A percentile compares a stretch with the other conserved stretches of the same genome.
phyloP scores from a whole-genome alignment of 164 flowering plant species.

The Chimonanthus salicifolius region DNA sequence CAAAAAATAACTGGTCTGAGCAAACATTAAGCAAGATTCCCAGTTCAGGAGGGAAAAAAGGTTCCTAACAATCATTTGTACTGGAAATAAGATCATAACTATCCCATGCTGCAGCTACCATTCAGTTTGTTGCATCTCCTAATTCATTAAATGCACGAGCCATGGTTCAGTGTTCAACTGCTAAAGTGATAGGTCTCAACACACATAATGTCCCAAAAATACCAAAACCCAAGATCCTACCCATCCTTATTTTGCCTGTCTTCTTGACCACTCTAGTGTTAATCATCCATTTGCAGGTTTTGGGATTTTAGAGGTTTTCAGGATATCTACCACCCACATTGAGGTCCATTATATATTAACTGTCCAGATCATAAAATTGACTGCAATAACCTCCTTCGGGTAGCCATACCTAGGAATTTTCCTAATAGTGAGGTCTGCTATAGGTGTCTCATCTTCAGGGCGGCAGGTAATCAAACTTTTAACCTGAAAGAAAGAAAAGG shows the following conservation, averaged over 20 bases:
- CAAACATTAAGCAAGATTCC: neutral
- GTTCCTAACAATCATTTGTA: neutral
- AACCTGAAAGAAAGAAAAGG: slow-evolving; percentile 28
- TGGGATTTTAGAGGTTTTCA: too few species aligned
- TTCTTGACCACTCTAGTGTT: neutral
- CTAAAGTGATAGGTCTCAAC: neutral
- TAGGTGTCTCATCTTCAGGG: slow-evolving; percentile 50
- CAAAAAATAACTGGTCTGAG: neutral
- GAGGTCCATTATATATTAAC: too few species aligned
- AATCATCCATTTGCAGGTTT: neutral
- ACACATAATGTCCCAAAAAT: neutral
- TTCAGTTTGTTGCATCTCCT: too few species aligned
- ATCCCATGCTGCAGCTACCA: too few species aligned
- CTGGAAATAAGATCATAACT: neutral
- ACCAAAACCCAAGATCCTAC: neutral
- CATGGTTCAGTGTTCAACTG: neutral
- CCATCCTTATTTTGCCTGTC: neutral
- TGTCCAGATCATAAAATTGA: too few species aligned
- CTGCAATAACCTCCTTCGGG: neutral
- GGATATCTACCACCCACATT: too few species aligned
- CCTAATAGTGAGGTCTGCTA: slow-evolving; percentile 43
- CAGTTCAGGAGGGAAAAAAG: neutral
- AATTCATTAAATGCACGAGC: neutral
- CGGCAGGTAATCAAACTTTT: slow-evolving; percentile 48
- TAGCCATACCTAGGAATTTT: slow-evolving; percentile 47